Conservation (phyloP, 108 stramenopile genomes). For the Skeletonema marinoi region DNA sequence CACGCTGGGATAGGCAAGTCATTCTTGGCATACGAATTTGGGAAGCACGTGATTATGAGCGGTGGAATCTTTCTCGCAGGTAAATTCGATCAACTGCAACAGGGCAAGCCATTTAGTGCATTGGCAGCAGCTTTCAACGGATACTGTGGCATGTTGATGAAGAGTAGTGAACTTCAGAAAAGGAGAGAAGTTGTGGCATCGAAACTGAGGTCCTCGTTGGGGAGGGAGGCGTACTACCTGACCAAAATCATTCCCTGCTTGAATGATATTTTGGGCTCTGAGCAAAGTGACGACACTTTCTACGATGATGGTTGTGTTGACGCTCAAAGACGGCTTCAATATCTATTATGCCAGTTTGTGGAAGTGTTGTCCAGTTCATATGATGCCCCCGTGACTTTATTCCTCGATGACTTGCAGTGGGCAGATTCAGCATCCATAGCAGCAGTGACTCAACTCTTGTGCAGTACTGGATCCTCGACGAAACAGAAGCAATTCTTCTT, state of each 20-base stretch:
- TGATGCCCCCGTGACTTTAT: no score
- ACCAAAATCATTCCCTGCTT: no score
- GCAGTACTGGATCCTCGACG: background rate
- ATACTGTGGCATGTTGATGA: background rate
- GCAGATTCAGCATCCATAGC: constrained; percentile 14
- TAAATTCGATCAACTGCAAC: constrained; percentile 31
- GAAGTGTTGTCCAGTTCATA: no score
- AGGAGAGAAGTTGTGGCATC: no score
- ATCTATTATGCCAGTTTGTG: no score
- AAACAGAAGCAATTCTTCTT: background rate
- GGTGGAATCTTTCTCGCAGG: constrained; percentile 19
- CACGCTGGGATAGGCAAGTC: constrained; percentile 29
- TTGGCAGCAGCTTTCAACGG: constrained; percentile 33
- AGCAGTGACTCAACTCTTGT: constrained; percentile 6
- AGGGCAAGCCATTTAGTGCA: constrained; percentile 29
- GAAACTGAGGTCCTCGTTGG: no score
- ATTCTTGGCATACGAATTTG: constrained; percentile 12
- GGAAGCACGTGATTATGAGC: background rate
- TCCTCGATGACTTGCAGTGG: no score
- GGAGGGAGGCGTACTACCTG: no score
- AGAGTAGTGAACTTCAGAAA: no score
- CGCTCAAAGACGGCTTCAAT: background rate
- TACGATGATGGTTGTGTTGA: background rate
- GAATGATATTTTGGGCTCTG: no score
- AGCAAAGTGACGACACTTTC: no score